Evolutionary conservation across 106 monocot species (phyloP).

Genomic region (Dendrobium catenatum): DNA sequence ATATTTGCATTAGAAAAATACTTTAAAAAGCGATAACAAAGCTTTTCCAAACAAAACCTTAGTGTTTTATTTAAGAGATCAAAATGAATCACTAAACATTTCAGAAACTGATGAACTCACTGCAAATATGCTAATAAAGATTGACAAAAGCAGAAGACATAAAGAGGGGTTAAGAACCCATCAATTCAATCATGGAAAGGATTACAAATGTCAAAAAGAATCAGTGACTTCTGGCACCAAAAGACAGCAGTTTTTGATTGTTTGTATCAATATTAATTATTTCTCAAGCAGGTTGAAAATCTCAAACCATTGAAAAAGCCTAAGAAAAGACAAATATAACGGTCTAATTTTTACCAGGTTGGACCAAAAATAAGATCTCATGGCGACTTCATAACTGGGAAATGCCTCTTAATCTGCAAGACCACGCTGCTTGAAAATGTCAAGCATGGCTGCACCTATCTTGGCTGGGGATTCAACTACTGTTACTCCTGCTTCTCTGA

Average conservation of each 20-base stretch:
- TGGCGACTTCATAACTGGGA: background rate
- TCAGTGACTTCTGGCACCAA: background rate
- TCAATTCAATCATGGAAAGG: background rate
- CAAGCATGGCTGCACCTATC: conserved; percentile 77
- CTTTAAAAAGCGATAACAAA: no score
- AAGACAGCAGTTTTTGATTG: background rate
- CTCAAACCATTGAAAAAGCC: background rate
- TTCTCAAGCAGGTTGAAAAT: background rate
- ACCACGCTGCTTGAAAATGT: conserved; percentile 72
- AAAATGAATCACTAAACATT: no score
- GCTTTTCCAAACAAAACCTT: no score
- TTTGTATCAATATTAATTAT: background rate
- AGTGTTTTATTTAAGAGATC: no score
- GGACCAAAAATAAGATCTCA: background rate
- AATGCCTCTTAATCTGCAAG: conserved; percentile 11
- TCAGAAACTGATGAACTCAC: no score
- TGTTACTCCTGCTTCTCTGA: conserved; percentile 77
- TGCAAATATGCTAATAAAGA: no score
- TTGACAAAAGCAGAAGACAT: no score
- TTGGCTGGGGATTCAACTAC: conserved; percentile 94
- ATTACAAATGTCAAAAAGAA: conserved; percentile 4
- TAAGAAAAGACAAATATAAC: background rate
- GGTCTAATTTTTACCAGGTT: no score
- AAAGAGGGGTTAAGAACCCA: no score
- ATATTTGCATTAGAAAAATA: no score